phyloP scores from a whole-genome alignment of 139 green algal species.

The Chlorella sp. region DNA sequence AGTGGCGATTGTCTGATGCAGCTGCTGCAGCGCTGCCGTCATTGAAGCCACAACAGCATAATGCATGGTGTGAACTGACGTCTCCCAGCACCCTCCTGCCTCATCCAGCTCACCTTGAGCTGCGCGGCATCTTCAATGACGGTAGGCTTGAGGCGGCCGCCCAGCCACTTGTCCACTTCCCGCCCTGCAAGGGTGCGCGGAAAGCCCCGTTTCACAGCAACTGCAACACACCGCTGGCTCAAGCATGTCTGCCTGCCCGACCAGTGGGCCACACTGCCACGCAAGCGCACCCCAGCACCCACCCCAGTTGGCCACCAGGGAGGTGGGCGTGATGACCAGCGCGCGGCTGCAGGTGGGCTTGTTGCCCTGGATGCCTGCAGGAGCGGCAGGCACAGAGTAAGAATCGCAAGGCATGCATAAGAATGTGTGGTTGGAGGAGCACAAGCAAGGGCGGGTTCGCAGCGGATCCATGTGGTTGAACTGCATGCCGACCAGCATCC shows the following conservation, averaged over 20 bases:
- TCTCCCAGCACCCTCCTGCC: too few relatives aligned
- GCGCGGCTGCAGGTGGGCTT: constrained; percentile 47
- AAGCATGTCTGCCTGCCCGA: constrained; percentile 75
- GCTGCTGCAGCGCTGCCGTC: background rate
- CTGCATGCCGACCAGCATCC: too few relatives aligned
- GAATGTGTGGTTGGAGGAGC: too few relatives aligned
- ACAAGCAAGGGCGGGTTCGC: too few relatives aligned
- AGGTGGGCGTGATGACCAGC: constrained; percentile 71
- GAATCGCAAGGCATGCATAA: too few relatives aligned
- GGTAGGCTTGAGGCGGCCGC: constrained; percentile 39
- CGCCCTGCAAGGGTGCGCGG: constrained; percentile 78
- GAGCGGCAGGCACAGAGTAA: too few relatives aligned
- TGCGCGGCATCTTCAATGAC: constrained; percentile 22
- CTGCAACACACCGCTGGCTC: too few relatives aligned
- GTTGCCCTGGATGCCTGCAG: constrained; percentile 34
- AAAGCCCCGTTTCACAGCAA: too few relatives aligned
- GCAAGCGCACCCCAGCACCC: background rate
- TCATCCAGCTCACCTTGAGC: constrained; percentile 15
- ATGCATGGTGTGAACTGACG: too few relatives aligned
- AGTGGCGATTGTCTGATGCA: background rate
- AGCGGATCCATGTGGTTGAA: too few relatives aligned
- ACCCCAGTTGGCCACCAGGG: constrained; percentile 97
- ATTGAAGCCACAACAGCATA: background rate
- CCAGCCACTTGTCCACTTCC: constrained; percentile 74
- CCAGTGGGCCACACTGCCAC: constrained; percentile 70